A percentile compares a stretch with the other conserved stretches of the same genome.
Evolutionary conservation across 345 rosid species (phyloP).

Genomic region (Arabis hirsuta): DNA sequence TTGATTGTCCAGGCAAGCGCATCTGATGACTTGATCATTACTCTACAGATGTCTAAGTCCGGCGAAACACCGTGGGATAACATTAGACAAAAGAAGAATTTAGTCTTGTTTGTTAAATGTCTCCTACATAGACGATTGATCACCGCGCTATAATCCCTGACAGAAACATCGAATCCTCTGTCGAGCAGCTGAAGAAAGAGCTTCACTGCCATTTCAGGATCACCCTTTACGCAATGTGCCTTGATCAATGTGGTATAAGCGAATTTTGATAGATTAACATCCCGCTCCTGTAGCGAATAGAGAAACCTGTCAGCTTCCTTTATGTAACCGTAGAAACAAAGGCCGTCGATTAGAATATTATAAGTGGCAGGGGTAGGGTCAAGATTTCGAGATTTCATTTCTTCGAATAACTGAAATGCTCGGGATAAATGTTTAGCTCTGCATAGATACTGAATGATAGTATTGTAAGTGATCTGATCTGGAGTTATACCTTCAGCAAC

Average conservation of each 20-base stretch:
- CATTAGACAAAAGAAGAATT: conserved; percentile 60
- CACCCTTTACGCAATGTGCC: conserved; percentile 79
- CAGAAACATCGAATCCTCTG: conserved; percentile 60
- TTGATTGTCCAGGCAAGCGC: conserved; percentile 57
- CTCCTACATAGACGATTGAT: conserved; percentile 76
- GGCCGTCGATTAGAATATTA: conserved; percentile 64
- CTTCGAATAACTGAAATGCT: conserved; percentile 51
- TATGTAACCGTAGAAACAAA: conserved; percentile 54
- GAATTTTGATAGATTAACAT: conserved; percentile 50
- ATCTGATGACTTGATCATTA: conserved; percentile 53
- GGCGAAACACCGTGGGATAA: conserved; percentile 59
- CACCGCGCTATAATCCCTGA: conserved; percentile 70
- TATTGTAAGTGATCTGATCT: conserved; percentile 70
- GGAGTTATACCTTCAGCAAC: conserved; percentile 53
- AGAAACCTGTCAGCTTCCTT: conserved; percentile 57
- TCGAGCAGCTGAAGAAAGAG: conserved; percentile 62
- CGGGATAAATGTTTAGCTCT: conserved; percentile 42
- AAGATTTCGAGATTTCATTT: conserved; percentile 55
- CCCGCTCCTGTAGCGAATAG: conserved; percentile 49
- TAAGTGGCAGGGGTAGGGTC: conserved; percentile 61
- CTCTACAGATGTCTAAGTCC: conserved; percentile 60
- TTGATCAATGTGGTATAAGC: conserved; percentile 71
- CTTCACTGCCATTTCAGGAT: conserved; percentile 46
- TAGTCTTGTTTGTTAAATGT: conserved; percentile 47
- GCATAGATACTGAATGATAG: conserved; percentile 57